Conservation (phyloP, 495 filamentous ascomycete genomes). For the Penicillium soppii region DNA sequence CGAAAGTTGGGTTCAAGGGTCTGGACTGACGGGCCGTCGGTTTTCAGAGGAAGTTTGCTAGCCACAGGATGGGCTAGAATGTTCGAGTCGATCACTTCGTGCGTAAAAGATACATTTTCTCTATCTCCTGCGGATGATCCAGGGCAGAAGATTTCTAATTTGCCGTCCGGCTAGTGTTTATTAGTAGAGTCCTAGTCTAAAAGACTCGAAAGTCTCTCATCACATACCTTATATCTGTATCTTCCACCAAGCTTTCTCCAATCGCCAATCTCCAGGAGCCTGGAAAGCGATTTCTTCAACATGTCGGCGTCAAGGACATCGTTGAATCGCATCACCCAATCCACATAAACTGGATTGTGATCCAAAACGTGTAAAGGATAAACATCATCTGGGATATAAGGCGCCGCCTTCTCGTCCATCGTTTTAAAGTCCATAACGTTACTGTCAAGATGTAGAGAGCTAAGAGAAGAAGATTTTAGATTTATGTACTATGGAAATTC, state of each 20-base stretch:
- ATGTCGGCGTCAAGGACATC: constrained; percentile 48
- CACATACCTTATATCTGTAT: constrained; percentile 36
- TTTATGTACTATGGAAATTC: too few relatives aligned
- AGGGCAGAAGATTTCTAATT: constrained; percentile 40
- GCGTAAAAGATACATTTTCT: constrained; percentile 31
- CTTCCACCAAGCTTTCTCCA: constrained; percentile 50
- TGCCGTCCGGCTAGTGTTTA: constrained; percentile 20
- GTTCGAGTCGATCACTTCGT: constrained; percentile 24
- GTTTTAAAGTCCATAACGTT: not conserved
- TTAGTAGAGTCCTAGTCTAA: constrained; percentile 7
- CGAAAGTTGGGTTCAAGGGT: not conserved
- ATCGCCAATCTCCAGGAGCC: constrained; percentile 35
- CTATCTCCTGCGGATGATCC: constrained; percentile 22
- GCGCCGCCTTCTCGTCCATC: not conserved
- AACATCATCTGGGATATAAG: constrained; percentile 7
- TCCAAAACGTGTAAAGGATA: constrained; percentile 20
- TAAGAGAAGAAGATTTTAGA: not conserved
- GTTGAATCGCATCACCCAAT: constrained; percentile 39
- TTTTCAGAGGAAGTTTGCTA: constrained; percentile 23
- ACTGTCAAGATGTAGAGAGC: not conserved
- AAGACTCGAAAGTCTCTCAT: too few relatives aligned
- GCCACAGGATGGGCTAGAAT: constrained; percentile 34
- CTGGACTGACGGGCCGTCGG: constrained; percentile 3
- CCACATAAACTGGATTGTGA: constrained; percentile 9
- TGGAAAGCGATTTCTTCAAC: constrained; percentile 36